Evolutionary conservation across 257 asterid genomes (phyloP), one percentile per base, ranked within the genome.

Genomic region (Lycium barbarum): DNA sequence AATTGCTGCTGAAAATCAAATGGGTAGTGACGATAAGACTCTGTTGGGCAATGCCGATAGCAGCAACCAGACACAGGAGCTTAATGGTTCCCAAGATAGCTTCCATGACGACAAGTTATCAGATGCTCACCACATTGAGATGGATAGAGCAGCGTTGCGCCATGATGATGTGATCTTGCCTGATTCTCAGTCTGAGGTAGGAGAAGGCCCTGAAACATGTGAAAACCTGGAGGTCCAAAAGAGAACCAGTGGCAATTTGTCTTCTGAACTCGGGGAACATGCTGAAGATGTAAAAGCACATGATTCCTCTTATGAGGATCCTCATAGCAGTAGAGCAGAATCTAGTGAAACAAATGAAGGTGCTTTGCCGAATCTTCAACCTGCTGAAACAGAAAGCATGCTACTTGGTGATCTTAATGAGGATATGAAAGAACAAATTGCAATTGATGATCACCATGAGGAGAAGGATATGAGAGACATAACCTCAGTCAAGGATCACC

Each of bases 11-110:
- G 85, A 87, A 85, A 84, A 86, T 26, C 83, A 84, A 35, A 88
- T 84, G 61, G 87, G 63, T 83, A 88, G 38, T 83, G 90, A 83
- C 67, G 81, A 86, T 49, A 87, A 87, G 84, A 84, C 57, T 84
- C 68, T 65, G n/a, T 82, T 84, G 62, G 65, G 82, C 62, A 10
- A 40, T 22, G 80, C 86, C 4, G 84, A 80, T 58, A 84, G 81
- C 55, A 55, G 80, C 70, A 63, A 81, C 84, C 88, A 86, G 84
- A 81, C 61, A 36, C 72, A 87, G 40, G 89, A 92, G 87, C 8
- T 36, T 82, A 80, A 54, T 62, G 86, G 73, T 84, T 83, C 88
- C 81, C 67, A 79, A 33, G 84, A 80, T 86, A 85, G 47, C 59
- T 26, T 35, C 43, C 83, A 67, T 71, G 67, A 54, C 57, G 85